Evolutionary conservation across 306 rosid species (phyloP).

Genomic region (Cicer bijugum): DNA sequence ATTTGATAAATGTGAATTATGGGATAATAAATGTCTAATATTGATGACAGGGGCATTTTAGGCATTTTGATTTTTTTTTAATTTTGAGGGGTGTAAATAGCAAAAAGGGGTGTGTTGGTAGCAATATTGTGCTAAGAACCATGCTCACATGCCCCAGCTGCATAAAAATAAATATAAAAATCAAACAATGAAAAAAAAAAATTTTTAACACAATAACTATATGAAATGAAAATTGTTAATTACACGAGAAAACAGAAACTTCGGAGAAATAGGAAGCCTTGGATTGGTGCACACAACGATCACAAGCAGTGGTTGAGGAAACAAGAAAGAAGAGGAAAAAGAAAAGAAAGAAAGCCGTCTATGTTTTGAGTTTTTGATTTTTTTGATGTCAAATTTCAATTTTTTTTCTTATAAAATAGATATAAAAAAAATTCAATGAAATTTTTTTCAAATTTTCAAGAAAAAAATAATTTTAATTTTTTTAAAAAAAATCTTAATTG

Average conservation of each 20-base stretch:
- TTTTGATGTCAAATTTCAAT: no score
- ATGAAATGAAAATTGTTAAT: neutral
- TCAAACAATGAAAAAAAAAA: neutral
- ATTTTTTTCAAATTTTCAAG: no score
- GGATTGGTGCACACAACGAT: conserved; percentile 68
- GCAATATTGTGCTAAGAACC: conserved; percentile 72
- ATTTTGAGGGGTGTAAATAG: no score
- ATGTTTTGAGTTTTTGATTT: neutral
- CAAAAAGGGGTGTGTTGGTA: no score
- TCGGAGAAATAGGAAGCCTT: conserved; percentile 64
- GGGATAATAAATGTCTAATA: no score
- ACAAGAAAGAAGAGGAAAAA: conserved; percentile 50
- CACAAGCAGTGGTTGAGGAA: conserved; percentile 68
- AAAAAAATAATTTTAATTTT: no score
- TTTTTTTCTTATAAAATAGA: no score
- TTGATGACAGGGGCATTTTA: no score
- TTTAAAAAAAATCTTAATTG: no score
- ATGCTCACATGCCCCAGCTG: conserved; percentile 93
- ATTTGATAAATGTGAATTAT: no score
- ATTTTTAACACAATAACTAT: neutral
- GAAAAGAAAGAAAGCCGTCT: conserved; percentile 55
- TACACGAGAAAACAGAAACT: conserved; percentile 70
- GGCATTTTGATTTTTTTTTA: no score
- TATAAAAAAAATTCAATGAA: no score
- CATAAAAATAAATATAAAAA: conserved; percentile 30